phyloP scores from a whole-genome alignment of 208 protist species.

The Trypanosomatidae sp. region DNA sequence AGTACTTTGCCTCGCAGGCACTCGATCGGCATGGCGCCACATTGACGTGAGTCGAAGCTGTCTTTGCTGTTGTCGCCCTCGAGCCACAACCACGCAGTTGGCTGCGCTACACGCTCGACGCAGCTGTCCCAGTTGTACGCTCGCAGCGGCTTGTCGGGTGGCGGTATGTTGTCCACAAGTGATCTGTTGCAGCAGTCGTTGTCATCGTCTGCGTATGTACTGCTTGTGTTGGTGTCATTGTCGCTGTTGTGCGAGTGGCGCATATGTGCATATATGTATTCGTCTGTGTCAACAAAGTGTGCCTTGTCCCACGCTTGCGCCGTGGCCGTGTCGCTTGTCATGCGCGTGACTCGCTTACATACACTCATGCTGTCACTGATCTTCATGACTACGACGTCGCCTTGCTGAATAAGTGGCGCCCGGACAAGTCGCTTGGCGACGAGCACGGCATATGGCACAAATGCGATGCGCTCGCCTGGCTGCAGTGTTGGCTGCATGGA shows the following conservation, averaged over 20 bases:
- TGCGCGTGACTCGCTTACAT: slow-evolving; percentile 61
- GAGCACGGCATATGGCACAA: slow-evolving; percentile 42
- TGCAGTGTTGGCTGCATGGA: slow-evolving; percentile 69
- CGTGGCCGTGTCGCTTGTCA: slow-evolving; percentile 12
- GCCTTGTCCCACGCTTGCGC: slow-evolving; percentile 21
- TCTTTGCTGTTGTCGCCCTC: slow-evolving; percentile 66
- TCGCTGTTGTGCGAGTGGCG: background rate
- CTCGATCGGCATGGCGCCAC: slow-evolving; percentile 53
- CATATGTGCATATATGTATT: background rate
- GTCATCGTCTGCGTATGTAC: slow-evolving; percentile 10
- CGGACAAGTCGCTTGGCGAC: slow-evolving; percentile 10
- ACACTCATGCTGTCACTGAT: slow-evolving; percentile 46
- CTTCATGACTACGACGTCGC: slow-evolving; percentile 57
- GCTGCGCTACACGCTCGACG: slow-evolving; percentile 17
- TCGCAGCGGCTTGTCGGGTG: slow-evolving; percentile 12
- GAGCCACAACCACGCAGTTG: slow-evolving; percentile 57
- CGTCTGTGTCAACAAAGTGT: slow-evolving; percentile 18
- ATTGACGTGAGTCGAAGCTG: slow-evolving; percentile 63
- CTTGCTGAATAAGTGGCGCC: slow-evolving; percentile 12
- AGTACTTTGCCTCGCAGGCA: slow-evolving; percentile 52
- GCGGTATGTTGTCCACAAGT: too few species aligned
- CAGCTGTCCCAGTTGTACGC: slow-evolving; percentile 60
- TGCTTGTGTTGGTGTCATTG: background rate
- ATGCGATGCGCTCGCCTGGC: slow-evolving; percentile 50
- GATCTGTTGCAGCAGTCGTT: too few species aligned